Percentiles rank a stretch among this genome's conserved stretches.
phyloP scores from a whole-genome alignment of 176 grass and related monocot species.

The Stipa capillata region DNA sequence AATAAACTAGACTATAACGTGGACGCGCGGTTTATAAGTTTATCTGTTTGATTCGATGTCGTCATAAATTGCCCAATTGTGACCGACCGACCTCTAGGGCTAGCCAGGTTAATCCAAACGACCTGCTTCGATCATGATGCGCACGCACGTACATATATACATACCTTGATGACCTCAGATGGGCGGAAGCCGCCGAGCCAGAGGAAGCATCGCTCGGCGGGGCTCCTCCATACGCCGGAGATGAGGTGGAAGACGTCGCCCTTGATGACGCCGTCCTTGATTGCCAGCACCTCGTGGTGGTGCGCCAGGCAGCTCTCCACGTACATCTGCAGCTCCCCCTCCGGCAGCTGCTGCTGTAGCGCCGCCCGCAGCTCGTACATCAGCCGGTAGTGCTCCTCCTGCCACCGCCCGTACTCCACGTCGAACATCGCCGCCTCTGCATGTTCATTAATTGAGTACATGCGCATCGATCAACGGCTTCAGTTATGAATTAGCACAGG shows the following conservation, averaged over 20 bases:
- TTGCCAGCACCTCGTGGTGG: slow-evolving; percentile 68
- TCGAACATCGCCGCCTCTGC: slow-evolving; percentile 81
- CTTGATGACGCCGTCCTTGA: slow-evolving; percentile 65
- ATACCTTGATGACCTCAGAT: slow-evolving; percentile 93
- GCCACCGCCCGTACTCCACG: slow-evolving; percentile 78
- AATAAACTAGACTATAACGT: too few relatives aligned
- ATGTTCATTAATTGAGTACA: too few relatives aligned
- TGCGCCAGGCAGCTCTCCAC: slow-evolving; percentile 76
- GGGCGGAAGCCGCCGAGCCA: slow-evolving; percentile 96
- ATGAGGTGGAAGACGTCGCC: slow-evolving; percentile 96
- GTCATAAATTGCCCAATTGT: too few relatives aligned
- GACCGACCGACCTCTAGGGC: too few relatives aligned
- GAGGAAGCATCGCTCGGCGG: slow-evolving; percentile 97
- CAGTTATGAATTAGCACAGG: neutral
- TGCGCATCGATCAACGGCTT: neutral
- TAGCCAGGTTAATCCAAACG: too few relatives aligned
- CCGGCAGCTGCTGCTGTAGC: slow-evolving; percentile 74
- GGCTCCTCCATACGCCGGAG: slow-evolving; percentile 87
- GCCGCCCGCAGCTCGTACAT: slow-evolving; percentile 80
- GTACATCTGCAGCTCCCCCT: slow-evolving; percentile 83
- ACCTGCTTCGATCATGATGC: too few relatives aligned
- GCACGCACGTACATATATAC: too few relatives aligned
- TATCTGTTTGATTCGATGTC: too few relatives aligned
- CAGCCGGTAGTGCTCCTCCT: slow-evolving; percentile 72
- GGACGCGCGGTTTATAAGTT: too few relatives aligned